Base-by-base conservation (phyloP, 2,329 filamentous ascomycete species). In the Epichloe scottii region DNA sequence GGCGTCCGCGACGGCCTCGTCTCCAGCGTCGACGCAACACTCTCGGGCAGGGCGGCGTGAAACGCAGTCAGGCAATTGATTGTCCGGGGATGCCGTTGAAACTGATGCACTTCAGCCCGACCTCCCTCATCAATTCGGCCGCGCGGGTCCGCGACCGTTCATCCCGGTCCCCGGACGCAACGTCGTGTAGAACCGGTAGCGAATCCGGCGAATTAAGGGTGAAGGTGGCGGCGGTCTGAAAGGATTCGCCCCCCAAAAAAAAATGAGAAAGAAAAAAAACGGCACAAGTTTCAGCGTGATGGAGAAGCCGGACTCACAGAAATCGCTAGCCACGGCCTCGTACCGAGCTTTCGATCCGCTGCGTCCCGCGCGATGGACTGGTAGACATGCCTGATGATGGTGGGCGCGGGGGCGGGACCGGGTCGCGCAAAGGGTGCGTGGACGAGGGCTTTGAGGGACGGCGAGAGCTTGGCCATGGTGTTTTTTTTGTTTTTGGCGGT, bases 181-280 rank as follows among this genome's bases (percentile, higher is more conserved):
- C 66, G 51, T 74, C 61, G 67, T 81, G 82, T 12, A 90, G 76
- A 21, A 76, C 68, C 4, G 78, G 69, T 57, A 91, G 78, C 3
- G 86, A 85, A 52, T 86, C 84, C 23, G 87, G 87, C 2, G 87
- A 89, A 71, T 94, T 93, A 72, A 93, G 81, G 1, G 88, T 93
- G 70, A 91, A 87, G 2, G 87, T 89, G 17, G 87, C 83, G 34
- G 87, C 88, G 1, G 87, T 85, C 82, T 88, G 14, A 4, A 2
- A n/a, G n/a, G n/a, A n/a, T n/a, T n/a, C n/a, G n/a, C n/a, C n/a
- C n/a, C n/a, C n/a, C n/a, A n/a, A n/a, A n/a, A n/a, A n/a, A 38
- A 26, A 38, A 3, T 15, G 12, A 37, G 34, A 37, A 46, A 45
- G 19, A 26, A 17, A 14, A 17, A 43, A 17, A 11, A 15, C 30